Evolutionary conservation across 2,329 filamentous ascomycete genomes (phyloP), one percentile per base, ranked within the genome.

Genomic region (Colletotrichum somersetense): DNA sequence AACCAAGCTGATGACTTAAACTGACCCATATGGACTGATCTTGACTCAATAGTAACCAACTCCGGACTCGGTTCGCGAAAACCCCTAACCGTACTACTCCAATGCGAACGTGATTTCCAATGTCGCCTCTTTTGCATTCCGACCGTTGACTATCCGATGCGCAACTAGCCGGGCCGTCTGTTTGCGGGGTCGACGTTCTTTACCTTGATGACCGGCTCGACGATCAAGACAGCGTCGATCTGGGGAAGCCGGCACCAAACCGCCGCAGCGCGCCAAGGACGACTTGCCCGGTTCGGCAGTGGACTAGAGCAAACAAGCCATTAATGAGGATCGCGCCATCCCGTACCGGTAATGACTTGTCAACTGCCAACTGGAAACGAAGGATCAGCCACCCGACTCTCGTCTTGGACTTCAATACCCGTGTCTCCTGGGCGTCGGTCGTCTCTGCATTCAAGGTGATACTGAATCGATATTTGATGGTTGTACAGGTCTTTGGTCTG

Each of bases 371-470:
- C 35, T 48, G 35, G 38, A 59, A 66, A 40, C 67, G 52, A 63
- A 69, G 66, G 66, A 64, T 69, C 69, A 72, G 66, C 66, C 69
- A 72, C 66, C 66, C 66, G 61, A 35, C 26, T 50, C 63, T 40
- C 38, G 18, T 40, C 40, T 46, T 33, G 48, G 30, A 55, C 38
- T 35, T 42, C 46, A 56, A 64, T 59, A 61, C 3, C 66, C 55
- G 66, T 72, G 69, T 59, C 42, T 20, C 42, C 1, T 26, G 35
- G 52, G 38, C 67, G 38, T 30, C 20, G 11, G n/a, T 48, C 26
- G 61, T 38, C 16, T 59, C 40, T 38, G 55, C 16, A 53, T 44
- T 52, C 40, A 44, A 33, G 20, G 62, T 14, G 52, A 8, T 1
- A 38, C 23, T 30, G 7, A 8, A 12, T 20, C 20, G 12, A 52